Evolutionary conservation across 2,329 filamentous ascomycete species (phyloP).

Genomic region (Zelopaecilomyces penicillatus): DNA sequence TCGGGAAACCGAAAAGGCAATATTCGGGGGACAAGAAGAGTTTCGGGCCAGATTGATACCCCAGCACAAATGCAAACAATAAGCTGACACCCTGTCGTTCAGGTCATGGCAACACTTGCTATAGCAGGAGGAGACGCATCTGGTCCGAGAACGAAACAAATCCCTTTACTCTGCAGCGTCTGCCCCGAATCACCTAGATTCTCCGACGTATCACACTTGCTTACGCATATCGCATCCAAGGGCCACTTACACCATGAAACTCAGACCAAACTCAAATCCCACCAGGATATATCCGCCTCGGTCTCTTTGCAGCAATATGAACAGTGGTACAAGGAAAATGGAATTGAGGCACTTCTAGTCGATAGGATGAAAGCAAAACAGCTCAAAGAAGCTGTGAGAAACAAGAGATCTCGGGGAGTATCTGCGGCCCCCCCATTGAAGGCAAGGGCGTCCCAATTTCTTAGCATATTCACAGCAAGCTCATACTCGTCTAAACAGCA

Average conservation of each 20-base stretch:
- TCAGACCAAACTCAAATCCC: conserved; percentile 66
- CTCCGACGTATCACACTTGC: conserved; percentile 82
- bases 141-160: conserved; percentile 25
- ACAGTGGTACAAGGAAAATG: conserved; percentile 65
- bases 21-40: no score
- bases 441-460: conserved; percentile 7
- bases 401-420: conserved; percentile 29
- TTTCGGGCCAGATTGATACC: no score
- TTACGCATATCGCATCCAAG: conserved; percentile 89
- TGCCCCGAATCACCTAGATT: conserved; percentile 75
- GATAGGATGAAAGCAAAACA: conserved; percentile 73
- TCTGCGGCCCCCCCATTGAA: conserved; percentile 14
- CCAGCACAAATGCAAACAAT: no score
- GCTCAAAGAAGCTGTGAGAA: conserved; percentile 51
- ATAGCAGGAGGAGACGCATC: conserved; percentile 13
- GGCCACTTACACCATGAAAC: conserved; percentile 82
- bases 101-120: conserved; percentile 31
- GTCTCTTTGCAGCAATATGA: conserved; percentile 60
- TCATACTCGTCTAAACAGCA: not conserved
- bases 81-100: conserved; percentile 8
- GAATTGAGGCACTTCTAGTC: conserved; percentile 64
- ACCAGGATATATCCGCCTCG: conserved; percentile 57
- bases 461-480: not conserved
- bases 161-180: conserved; percentile 72
- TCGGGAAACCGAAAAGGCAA: no score